Conservation (phyloP, 2,329 filamentous ascomycete genomes). For the Pseudogymnoascus sp. region DNA sequence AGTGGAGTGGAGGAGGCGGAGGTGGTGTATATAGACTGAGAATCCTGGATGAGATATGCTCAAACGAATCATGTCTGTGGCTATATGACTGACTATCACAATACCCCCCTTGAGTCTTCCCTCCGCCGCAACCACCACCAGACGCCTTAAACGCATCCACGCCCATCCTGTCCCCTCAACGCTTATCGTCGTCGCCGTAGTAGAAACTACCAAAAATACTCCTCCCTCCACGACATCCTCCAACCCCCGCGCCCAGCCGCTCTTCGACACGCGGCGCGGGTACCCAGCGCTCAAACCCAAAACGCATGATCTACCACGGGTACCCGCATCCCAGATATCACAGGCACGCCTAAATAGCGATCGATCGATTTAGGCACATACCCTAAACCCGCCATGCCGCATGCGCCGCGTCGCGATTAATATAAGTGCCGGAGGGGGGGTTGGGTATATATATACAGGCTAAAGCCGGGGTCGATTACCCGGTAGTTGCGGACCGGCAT, state of each 20-base stretch:
- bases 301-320: neutral
- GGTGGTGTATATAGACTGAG: neutral
- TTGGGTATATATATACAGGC: constrained; percentile 7
- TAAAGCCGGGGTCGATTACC: neutral
- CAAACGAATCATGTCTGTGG: neutral
- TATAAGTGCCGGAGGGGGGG: neutral
- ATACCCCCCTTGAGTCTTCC: neutral
- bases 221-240: neutral
- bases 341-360: neutral
- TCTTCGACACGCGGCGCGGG: neutral
- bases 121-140: neutral
- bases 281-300: neutral
- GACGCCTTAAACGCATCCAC: neutral
- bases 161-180: neutral
- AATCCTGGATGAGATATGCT: neutral
- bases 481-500: neutral
- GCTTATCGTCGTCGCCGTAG: neutral
- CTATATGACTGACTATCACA: neutral
- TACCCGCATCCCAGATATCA: neutral
- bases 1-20: neutral
- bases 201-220: neutral
- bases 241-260: neutral
- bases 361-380: neutral
- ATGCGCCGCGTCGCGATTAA: neutral
- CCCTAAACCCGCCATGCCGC: neutral